Conservation (phyloP, 768 basidiomycete genomes). For the Lyophyllum semitale region DNA sequence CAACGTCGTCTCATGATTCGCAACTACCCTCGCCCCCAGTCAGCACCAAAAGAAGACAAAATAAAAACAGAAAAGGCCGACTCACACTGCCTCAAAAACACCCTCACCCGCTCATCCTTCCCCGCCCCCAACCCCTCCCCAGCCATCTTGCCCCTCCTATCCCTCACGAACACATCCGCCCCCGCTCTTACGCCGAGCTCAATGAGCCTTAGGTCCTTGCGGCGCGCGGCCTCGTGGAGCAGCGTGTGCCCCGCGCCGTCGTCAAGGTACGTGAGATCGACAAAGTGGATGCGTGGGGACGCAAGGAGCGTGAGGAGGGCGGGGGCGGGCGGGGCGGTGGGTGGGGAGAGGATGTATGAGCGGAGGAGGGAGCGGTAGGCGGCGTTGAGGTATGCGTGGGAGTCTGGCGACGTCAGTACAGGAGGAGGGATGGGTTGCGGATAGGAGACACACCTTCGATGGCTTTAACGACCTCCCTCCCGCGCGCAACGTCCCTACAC, state of each 20-base stretch:
- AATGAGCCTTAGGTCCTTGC: conserved; percentile 79
- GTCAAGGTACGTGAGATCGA: conserved; percentile 83
- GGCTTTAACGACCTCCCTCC: conserved; percentile 61
- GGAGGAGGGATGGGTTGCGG: background rate
- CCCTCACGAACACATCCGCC: conserved; percentile 86
- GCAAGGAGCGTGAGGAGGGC: conserved; percentile 60
- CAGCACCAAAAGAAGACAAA: background rate
- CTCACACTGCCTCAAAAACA: conserved; percentile 84
- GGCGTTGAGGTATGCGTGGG: conserved; percentile 73
- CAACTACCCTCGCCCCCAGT: conserved; percentile 46
- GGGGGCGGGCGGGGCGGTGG: conserved; percentile 36
- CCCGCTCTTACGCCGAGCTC: conserved; percentile 86
- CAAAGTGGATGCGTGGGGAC: conserved; percentile 65
- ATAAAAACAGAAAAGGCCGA: background rate
- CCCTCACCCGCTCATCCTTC: conserved; percentile 80
- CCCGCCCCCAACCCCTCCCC: conserved; percentile 62
- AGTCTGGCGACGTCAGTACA: conserved; percentile 26
- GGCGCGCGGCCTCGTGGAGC: conserved; percentile 83
- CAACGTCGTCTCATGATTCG: conserved; percentile 77
- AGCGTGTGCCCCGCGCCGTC: conserved; percentile 75
- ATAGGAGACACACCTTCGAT: conserved; percentile 60
- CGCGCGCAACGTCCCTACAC: conserved; percentile 71
- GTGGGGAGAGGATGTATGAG: conserved; percentile 69
- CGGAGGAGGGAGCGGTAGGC: conserved; percentile 74
- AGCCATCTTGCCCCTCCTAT: conserved; percentile 69